Base-by-base conservation (phyloP, 2,329 filamentous ascomycete genomes). In the Ophiocordyceps unilateralis region DNA sequence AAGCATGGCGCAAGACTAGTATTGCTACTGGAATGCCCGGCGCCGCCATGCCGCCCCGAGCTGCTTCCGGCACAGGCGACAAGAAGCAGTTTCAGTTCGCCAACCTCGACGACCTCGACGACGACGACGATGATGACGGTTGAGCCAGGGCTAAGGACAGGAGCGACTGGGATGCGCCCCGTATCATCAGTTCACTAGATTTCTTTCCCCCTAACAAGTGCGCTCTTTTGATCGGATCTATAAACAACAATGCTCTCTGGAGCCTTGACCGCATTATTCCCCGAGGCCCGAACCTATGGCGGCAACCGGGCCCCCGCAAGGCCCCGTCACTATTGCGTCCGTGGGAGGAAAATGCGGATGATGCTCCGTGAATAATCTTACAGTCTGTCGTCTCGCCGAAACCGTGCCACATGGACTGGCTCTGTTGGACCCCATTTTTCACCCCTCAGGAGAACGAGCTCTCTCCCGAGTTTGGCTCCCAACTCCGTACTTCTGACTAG, bases 1-100 rank as follows among this genome's bases (percentile, higher is more conserved):
- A 59, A 39, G 62, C 61, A 40, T 66, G 59, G 61, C 54, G 64
- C 11, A 58, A 62, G 17, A 61, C 55, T 9, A 67, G 63, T 42
- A 48, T 61, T 15, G 53, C 51, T 7, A 53, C 46, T 5, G 53
- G 51, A 3, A 48, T 51, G 36, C 41, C 51, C 21, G 52, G 50
- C 17, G 50, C 49, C 17, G 46, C 56, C 17, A 54, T 50, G 4
- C 50, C 51, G n/a, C 50, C 49, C 34, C 51, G 50, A 22, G 50
- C 51, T 7, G 47, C 47, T 14, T 48, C 58, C 12, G 53, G 50
- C 4, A 51, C 53, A 4, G 56, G 55, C 2, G 61, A 64, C 51
- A 66, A 64, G 56, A 69, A 68, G 55, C 71, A 75, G 60, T 75
- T 74, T 49, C 69, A 72, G 51, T 75, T 74, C 44, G 66, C 69